Evolutionary conservation across 2,329 filamentous ascomycete species (phyloP), one percentile per base, ranked within the genome.

Genomic region (Colletotrichum abscissum): DNA sequence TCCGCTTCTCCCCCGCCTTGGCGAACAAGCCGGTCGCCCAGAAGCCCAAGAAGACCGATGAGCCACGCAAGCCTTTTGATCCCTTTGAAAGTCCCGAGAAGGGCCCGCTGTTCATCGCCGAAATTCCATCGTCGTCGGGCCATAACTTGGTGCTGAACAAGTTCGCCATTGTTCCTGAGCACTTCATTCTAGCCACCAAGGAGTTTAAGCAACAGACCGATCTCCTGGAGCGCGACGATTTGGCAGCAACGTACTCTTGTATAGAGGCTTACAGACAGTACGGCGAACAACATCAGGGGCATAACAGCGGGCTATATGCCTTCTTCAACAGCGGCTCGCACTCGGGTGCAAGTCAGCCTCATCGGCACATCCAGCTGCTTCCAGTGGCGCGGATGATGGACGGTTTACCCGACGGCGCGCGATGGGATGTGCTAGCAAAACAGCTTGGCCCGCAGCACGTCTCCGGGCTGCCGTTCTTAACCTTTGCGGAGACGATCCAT

Each of bases 81-180:
- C 92, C 92, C 4, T 95, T 95, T 80, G 90, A 88, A 42, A 85
- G 90, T 72, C 92, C 92, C 0, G 81, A 87, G 0, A 77, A 84
- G 3, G 84, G 86, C 5, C 83, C 89, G 11, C 87, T 92, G 69
- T 84, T 92, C 49, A 81, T 91, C 56, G 80, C 87, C 19, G 80
- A 81, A 30, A 78, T 93, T 8, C 84, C 84, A 1, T 84, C 42
- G 19, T 49, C 42, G 1, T 80, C 84, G 9, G 57, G 57, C 1
- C 92, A 95, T 80, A 86, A 88, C 72, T 86, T 94, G 55, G 89
- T 95, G 1, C 84, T 95, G 54, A 95, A 95, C 85, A 95, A 94
- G 81, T 95, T 93, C 77, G 92, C 93, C 62, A 83, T 95, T 62
- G 91, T 93, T 6, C 88, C 89, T 0, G 87, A 91, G 77, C 93